Base-by-base conservation (phyloP, 169 alveolate species). In the Pseudocohnilembus persalinus region DNA sequence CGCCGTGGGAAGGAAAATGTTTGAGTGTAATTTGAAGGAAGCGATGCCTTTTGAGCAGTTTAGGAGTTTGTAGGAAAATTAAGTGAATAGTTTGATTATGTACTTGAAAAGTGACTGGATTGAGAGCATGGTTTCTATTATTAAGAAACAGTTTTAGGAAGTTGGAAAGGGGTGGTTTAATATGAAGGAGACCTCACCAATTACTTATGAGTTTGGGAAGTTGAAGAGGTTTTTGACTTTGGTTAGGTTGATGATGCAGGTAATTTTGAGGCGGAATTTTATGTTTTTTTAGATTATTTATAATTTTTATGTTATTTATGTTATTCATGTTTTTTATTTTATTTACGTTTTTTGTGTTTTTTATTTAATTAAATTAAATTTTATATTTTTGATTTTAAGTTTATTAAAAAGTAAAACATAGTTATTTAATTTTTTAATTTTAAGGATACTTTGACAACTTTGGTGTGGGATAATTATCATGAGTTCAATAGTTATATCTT, bases 91-190 rank as follows among this genome's bases (percentile, higher is more conserved):
- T 0, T 75, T 85, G 28, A 79, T 72, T 32, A 78, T 78, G 68
- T 26, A 78, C 29, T 73, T 85, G 24, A 85, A 68, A 73, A 85
- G 89, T 0, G 73, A 82, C 0, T 85, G 88, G 98, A 95, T 77
- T 91, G 98, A 95, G 93, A 95, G 81, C 91, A 94, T 49, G 92
- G 93, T 88, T 80, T 93, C 93, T 78, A 95, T 96, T n/a, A 95
- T 96, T 68, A 94, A 92, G 76, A 91, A 88, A 80, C 89, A 96
- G 31, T 93, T 96, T 79, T 91, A 94, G 28, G 96, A 94, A 26
- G 97, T 96, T n/a, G 98, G 98, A 1, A 97, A 96, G 80, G 99
- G 99, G 25, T 96, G 98, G 97, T 96, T 97, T 83, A 96, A 96
- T 84, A 91, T 96, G 86, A 94, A 96, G 77, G 98, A 96, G 76